Base-by-base conservation (phyloP, 495 filamentous ascomycete genomes). In the Daldinia grandis region DNA sequence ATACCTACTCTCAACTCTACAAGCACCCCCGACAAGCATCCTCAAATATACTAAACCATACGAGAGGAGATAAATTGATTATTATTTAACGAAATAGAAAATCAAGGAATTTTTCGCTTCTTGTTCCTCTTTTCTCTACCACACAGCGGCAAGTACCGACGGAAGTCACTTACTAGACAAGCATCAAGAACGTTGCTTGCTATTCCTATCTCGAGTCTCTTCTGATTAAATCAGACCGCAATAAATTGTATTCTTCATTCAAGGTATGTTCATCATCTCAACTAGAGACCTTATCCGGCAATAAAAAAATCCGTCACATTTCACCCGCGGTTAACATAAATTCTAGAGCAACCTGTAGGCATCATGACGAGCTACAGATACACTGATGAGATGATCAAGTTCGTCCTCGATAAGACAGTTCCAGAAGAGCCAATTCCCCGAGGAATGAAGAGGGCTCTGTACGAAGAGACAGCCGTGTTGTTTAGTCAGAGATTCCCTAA, bases 381-480 rank as follows among this genome's bases (percentile, higher is more conserved):
- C 17, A 19, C 62, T 4, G 19, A 64, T 2, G 61, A 69, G 27
- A 56, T 64, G 8, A 64, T 69, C 21, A 5, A 56, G 4, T 72
- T 49, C 30, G 35, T 72, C 17, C 47, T 72, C 27, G 33, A 57
- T 3, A 53, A 25, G 49, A 59, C 55, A 5, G 53, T 68, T 8
- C 69, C 69, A 0, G 10, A 14, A 0, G 10, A 49, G 0, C 58
- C 59, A 3, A 0, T 72, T 8, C 25, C 25, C 0, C 64, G 69
- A 2, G 69, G 69, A 25, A n/a, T 3, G 12, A 44, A 47, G 27
- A 49, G 42, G 1, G 12, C 8, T 0, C 14, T 59, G 14, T 72
- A 49, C 24, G 12, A 27, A 0, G 25, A 57, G 1, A 58, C 62
- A 0, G 69, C 59, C 4, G 15, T 49, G 0, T 1, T 47, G 8